Evolutionary conservation across 2,329 filamentous ascomycete species (phyloP).

Genomic region (Fulvia fulva): DNA sequence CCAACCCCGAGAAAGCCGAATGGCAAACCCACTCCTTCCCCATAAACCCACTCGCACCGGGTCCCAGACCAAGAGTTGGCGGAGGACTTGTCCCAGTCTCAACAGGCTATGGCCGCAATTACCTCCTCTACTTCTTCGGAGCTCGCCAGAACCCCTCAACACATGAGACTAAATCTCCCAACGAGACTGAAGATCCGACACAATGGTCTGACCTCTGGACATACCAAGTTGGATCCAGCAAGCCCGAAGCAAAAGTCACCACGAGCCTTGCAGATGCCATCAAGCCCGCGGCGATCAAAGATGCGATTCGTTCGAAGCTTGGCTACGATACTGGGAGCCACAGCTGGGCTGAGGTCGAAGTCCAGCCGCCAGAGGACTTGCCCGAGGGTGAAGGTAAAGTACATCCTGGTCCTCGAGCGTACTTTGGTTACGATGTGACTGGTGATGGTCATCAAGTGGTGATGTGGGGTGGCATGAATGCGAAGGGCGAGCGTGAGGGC

Average conservation of each 20-base stretch:
- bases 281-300: constrained; percentile 44
- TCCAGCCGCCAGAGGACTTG: constrained; percentile 34
- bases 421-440: constrained; percentile 39
- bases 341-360: constrained; percentile 42
- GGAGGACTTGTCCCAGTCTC: constrained; percentile 40
- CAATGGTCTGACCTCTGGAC: constrained; percentile 43
- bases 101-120: constrained; percentile 44
- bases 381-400: constrained; percentile 39
- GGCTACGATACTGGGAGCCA: constrained; percentile 40
- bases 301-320: constrained; percentile 39
- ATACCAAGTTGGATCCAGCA: constrained; percentile 40
- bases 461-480: constrained; percentile 43
- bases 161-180: constrained; percentile 17
- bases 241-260: constrained; percentile 26
- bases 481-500: constrained; percentile 41
- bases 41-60: constrained; percentile 42
- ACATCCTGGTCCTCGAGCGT: constrained; percentile 42
- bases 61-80: constrained; percentile 38
- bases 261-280: constrained; percentile 28
- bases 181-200: constrained; percentile 20
- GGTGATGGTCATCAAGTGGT: constrained; percentile 37
- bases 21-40: constrained; percentile 42
- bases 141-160: constrained; percentile 18
- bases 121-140: constrained; percentile 43
- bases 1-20: constrained; percentile 25